These are phyloP conservation scores for Articulospora tetracladia DNA, from an alignment of 495 filamentous ascomycete genomes.

Conservation along the genomic window DNA sequence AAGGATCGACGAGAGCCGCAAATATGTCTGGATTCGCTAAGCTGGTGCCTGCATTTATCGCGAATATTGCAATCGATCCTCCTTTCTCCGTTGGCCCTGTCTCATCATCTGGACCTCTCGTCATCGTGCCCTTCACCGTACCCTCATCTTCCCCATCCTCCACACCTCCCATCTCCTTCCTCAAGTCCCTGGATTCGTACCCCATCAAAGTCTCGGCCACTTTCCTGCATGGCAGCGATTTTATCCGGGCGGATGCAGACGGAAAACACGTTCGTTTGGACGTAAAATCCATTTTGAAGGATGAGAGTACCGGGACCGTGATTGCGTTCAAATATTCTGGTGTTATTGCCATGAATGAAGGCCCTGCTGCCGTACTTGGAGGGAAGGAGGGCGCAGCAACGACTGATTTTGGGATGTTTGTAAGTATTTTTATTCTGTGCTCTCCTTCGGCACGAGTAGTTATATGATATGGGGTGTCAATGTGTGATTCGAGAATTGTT, in stretches of 20 bases:
- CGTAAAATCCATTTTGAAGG: slow-evolving; percentile 43
- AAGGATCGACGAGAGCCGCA: not conserved
- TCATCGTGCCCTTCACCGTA: slow-evolving; percentile 28
- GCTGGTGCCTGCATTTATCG: slow-evolving; percentile 42
- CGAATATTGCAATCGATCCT: slow-evolving; percentile 30
- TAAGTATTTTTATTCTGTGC: slow-evolving; percentile 30
- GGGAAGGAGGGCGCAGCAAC: slow-evolving; percentile 43
- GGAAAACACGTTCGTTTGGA: slow-evolving; percentile 46
- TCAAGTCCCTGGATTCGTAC: slow-evolving; percentile 30
- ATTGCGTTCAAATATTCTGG: slow-evolving; percentile 51
- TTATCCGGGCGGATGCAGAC: slow-evolving; percentile 45
- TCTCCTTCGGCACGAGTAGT: no score
- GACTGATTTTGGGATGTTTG: slow-evolving; percentile 55
- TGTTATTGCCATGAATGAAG: slow-evolving; percentile 34
- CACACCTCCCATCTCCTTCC: slow-evolving; percentile 17
- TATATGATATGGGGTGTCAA: not conserved
- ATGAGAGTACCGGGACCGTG: slow-evolving; percentile 30
- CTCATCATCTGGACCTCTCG: slow-evolving; percentile 24
- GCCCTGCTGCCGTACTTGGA: slow-evolving; percentile 34
- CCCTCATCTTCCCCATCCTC: not conserved
- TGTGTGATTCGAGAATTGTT: not conserved
- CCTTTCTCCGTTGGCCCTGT: slow-evolving; percentile 25
- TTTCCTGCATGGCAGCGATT: slow-evolving; percentile 49
- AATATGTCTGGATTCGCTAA: slow-evolving; percentile 38
- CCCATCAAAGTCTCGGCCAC: slow-evolving; percentile 40